Conservation (phyloP, 129 eudicot genomes). For the Sambucus nigra region DNA sequence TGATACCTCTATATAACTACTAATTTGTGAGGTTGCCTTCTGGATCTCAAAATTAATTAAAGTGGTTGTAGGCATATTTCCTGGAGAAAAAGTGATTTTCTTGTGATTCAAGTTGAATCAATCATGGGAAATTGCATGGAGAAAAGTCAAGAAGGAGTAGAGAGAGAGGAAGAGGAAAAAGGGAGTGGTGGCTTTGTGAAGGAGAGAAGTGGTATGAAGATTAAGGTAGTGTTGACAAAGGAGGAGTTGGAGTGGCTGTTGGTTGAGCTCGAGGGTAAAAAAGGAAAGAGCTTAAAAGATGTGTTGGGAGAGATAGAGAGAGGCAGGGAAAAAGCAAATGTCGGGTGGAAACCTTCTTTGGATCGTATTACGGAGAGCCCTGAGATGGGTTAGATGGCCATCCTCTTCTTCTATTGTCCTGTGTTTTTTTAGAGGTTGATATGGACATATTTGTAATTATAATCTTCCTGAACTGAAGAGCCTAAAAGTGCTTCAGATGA, state of each 20-base stretch:
- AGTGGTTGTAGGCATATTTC: neutral
- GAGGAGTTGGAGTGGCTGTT: slow-evolving; percentile 70
- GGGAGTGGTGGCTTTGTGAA: slow-evolving; percentile 7
- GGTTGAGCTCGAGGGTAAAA: slow-evolving; percentile 31
- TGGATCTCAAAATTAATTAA: neutral
- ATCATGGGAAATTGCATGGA: slow-evolving; percentile 4
- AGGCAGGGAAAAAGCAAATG: slow-evolving; percentile 28
- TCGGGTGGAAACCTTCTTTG: slow-evolving; percentile 67
- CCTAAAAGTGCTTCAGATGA: neutral
- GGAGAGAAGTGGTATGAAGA: slow-evolving; percentile 23
- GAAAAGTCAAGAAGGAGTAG: neutral
- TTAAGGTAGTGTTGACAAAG: slow-evolving; percentile 61
- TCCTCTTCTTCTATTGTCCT: neutral
- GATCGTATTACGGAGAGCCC: slow-evolving; percentile 74
- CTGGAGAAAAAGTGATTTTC: neutral
- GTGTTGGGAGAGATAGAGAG: slow-evolving; percentile 59
- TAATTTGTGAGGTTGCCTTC: neutral
- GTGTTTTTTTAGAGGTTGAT: neutral
- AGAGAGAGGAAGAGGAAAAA: slow-evolving; percentile 5
- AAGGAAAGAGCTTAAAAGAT: slow-evolving; percentile 48
- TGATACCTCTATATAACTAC: neutral
- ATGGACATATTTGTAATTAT: slow-evolving; percentile 26
- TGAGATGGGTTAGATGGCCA: slow-evolving; percentile 47
- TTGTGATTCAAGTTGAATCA: neutral
- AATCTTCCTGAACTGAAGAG: neutral